Evolutionary conservation across 75 land plant genomes (phyloP).

Genomic region (Larix kaempferi): DNA sequence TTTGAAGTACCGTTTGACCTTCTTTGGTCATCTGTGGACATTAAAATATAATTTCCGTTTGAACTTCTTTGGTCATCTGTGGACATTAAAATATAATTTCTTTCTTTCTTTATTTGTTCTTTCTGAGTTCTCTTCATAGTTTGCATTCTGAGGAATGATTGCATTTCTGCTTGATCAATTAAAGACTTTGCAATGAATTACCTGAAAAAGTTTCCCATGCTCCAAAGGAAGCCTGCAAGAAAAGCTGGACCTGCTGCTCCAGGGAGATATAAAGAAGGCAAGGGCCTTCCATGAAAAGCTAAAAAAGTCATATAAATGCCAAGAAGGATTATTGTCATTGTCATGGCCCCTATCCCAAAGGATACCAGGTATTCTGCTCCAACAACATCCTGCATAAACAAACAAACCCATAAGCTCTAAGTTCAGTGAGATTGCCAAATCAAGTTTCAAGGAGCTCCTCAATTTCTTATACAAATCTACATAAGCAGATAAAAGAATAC

Average conservation of each 20-base stretch:
- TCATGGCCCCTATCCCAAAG: slow-evolving; percentile 32
- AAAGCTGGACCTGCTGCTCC: slow-evolving; percentile 29
- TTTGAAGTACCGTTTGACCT: too few relatives aligned
- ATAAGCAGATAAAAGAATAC: background rate
- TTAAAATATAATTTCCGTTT: too few relatives aligned
- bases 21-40: too few relatives aligned
- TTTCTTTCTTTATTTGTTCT: background rate
- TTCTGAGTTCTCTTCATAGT: background rate
- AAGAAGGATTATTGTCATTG: slow-evolving; percentile 18
- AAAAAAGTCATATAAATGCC: slow-evolving; percentile 7
- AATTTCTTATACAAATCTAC: background rate
- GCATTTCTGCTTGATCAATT: background rate
- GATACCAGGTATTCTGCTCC: slow-evolving; percentile 28
- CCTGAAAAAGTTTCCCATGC: slow-evolving; percentile 26
- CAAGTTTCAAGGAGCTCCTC: background rate
- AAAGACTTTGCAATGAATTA: slow-evolving; percentile 4
- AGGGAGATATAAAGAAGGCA: slow-evolving; percentile 18
- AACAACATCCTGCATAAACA: slow-evolving; percentile 22
- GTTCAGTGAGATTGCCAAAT: background rate
- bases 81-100: too few relatives aligned
- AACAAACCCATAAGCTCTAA: background rate
- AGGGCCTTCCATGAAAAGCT: slow-evolving; percentile 4
- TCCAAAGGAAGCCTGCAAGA: slow-evolving; percentile 27
- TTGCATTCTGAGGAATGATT: background rate
- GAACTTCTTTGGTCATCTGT: too few relatives aligned